A percentile compares a stretch with the other conserved stretches of the same genome.
Conservation (phyloP, 345 rosid species). For the Eucalyptus albens region DNA sequence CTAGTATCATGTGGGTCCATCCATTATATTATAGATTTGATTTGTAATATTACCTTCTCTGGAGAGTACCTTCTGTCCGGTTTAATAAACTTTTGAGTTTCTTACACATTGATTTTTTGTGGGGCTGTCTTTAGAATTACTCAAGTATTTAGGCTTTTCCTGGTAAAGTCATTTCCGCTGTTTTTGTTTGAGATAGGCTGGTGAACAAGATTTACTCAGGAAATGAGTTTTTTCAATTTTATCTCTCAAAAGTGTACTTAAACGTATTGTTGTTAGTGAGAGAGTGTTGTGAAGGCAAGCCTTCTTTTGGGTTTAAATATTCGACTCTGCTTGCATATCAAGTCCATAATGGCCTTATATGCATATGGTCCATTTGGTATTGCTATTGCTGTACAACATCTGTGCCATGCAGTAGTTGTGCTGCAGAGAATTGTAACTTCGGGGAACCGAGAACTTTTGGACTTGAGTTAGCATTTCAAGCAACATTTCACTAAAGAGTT, state of each 20-base stretch:
- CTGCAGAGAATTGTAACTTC: not conserved
- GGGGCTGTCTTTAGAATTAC: not conserved
- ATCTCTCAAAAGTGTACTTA: not conserved
- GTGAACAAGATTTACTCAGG: not conserved
- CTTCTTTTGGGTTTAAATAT: not conserved
- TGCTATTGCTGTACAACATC: not conserved
- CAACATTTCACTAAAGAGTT: not conserved
- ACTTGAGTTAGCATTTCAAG: not conserved
- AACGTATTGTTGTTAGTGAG: not conserved
- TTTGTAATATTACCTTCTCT: not conserved
- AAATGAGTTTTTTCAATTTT: not conserved
- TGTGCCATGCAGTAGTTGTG: not conserved
- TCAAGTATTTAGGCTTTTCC: not conserved
- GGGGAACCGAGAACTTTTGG: not conserved
- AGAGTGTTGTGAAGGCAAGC: not conserved
- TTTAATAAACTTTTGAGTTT: not conserved
- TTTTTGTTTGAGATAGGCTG: not conserved
- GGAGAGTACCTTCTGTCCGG: not conserved
- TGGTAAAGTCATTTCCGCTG: not conserved
- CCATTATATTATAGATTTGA: not conserved
- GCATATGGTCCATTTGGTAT: not conserved
- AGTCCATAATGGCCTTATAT: not conserved
- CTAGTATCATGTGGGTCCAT: not conserved
- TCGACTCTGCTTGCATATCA: not conserved
- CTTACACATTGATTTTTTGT: not conserved